phyloP scores from a whole-genome alignment of 1,139 yeast genomes.

The Groenewaldozyma auringiensis region DNA sequence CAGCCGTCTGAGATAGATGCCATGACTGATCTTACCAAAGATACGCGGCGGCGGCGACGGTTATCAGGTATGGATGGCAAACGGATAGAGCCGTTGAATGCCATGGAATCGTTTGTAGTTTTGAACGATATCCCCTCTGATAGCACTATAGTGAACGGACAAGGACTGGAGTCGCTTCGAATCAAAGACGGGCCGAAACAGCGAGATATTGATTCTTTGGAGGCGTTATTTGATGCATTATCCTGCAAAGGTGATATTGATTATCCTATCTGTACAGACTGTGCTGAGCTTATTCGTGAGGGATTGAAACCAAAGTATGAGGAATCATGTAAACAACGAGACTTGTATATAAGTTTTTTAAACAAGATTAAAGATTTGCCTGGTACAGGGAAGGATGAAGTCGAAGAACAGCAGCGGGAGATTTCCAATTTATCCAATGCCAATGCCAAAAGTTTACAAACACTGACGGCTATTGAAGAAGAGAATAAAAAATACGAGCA shows the following conservation, averaged over 20 bases:
- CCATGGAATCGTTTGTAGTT: slow-evolving; percentile 39
- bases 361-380: slow-evolving; percentile 56
- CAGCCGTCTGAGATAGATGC: slow-evolving; percentile 18
- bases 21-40: slow-evolving; percentile 1
- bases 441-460: slow-evolving; percentile 24
- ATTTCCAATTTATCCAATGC: slow-evolving; percentile 28
- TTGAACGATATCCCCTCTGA: slow-evolving; percentile 32
- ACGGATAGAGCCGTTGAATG: slow-evolving; percentile 14
- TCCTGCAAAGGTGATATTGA: slow-evolving; percentile 72
- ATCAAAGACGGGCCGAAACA: slow-evolving; percentile 9
- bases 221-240: slow-evolving; percentile 56
- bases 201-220: slow-evolving; percentile 37
- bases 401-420: slow-evolving; percentile 38
- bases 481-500: slow-evolving; percentile 34
- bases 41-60: not conserved
- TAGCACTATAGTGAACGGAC: slow-evolving; percentile 12
- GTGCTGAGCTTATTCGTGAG: slow-evolving; percentile 62
- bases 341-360: slow-evolving; percentile 64
- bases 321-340: slow-evolving; percentile 69
- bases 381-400: slow-evolving; percentile 39
- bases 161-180: no score
- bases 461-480: slow-evolving; percentile 25
- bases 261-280: slow-evolving; percentile 82
- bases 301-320: slow-evolving; percentile 66
- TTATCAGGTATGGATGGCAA: slow-evolving; percentile 2